Evolutionary conservation across 208 protist genomes (phyloP).

Genomic region (Leishmania major): DNA sequence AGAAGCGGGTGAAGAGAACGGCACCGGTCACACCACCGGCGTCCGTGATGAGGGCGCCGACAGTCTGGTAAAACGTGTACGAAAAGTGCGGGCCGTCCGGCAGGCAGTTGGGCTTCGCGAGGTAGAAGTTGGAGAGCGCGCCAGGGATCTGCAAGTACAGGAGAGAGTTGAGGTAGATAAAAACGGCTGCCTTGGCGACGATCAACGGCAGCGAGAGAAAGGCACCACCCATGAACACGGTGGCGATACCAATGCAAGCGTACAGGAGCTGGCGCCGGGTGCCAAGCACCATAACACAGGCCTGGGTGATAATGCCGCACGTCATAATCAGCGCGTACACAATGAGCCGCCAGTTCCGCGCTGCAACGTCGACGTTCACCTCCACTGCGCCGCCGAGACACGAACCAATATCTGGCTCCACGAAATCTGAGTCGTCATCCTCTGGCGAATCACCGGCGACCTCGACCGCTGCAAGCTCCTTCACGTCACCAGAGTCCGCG

Average conservation of each 20-base stretch:
- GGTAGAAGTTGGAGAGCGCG: conserved; percentile 50
- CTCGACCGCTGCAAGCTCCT: neutral
- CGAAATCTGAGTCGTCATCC: conserved; percentile 6
- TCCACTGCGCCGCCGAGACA: conserved; percentile 38
- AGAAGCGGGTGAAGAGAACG: conserved; percentile 38
- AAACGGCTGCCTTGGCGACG: conserved; percentile 59
- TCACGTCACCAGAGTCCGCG: conserved; percentile 1
- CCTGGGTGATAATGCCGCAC: conserved; percentile 33
- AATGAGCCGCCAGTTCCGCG: conserved; percentile 39
- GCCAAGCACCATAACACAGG: conserved; percentile 39
- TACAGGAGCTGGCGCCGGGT: conserved; percentile 32
- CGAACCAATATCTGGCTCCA: conserved; percentile 14
- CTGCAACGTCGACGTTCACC: conserved; percentile 43
- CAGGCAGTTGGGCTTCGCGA: conserved; percentile 37
- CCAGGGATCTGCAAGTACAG: conserved; percentile 62
- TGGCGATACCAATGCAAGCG: conserved; percentile 23
- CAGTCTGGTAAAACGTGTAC: conserved; percentile 60
- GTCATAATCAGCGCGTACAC: conserved; percentile 50
- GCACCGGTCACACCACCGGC: conserved; percentile 36
- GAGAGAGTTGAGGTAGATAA: conserved; percentile 43
- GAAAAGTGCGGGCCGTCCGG: conserved; percentile 58
- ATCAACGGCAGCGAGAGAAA: conserved; percentile 51
- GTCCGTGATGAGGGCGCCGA: conserved; percentile 35
- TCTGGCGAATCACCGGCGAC: neutral
- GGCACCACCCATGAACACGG: conserved; percentile 23